Conservation (phyloP, 208 protist genomes). For the Trypanosoma melophagium region DNA sequence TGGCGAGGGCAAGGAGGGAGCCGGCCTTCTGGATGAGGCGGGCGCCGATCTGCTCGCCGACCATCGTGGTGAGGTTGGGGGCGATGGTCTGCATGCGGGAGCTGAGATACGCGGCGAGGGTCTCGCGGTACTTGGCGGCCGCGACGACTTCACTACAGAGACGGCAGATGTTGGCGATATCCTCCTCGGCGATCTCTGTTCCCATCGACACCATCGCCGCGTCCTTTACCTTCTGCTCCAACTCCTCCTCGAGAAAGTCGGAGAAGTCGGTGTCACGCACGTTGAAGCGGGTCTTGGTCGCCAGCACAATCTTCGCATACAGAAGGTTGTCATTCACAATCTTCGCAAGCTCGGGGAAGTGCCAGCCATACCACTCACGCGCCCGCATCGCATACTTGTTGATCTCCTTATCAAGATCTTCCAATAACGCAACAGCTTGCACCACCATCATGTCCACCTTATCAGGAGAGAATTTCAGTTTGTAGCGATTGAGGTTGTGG, state of each 20-base stretch:
- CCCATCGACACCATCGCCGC: conserved; percentile 99
- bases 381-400: conserved; percentile 99
- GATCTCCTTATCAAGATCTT: conserved; percentile 99
- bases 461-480: conserved; percentile 99
- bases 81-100: conserved; percentile 98
- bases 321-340: conserved; percentile 96
- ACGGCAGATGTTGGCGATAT: conserved; percentile 93
- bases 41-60: conserved; percentile 98
- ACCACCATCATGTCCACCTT: conserved; percentile 99
- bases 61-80: conserved; percentile 98
- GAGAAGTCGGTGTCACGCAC: conserved; percentile 91
- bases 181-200: conserved; percentile 96
- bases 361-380: conserved; percentile 99
- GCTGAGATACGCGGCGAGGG: conserved; percentile 97
- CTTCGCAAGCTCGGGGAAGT: conserved; percentile 99
- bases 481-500: conserved; percentile 98
- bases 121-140: conserved; percentile 93
- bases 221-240: conserved; percentile 93
- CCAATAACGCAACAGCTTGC: conserved; percentile 98
- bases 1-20: conserved; percentile 97
- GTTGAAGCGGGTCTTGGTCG: conserved; percentile 92
- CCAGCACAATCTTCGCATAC: conserved; percentile 95
- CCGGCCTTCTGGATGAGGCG: conserved; percentile 99
- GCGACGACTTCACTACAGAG: conserved; percentile 93
- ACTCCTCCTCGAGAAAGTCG: conserved; percentile 95